These are phyloP conservation scores for Alloteropsis semialata DNA, from an alignment of 176 grass and related monocot species.

Conservation along the genomic window DNA sequence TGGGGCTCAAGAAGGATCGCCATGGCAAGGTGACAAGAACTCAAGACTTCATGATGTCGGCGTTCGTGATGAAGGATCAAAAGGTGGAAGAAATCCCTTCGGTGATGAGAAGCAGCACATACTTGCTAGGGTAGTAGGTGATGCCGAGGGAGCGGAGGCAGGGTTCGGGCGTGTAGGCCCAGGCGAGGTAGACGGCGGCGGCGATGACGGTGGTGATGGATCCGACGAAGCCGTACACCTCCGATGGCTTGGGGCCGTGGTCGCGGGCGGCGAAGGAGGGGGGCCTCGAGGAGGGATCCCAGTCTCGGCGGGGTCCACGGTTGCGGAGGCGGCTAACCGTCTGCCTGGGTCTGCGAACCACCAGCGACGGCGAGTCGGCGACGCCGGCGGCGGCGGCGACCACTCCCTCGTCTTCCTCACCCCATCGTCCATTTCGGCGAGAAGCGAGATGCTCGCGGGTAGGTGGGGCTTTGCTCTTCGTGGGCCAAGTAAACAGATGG, in stretches of 20 bases:
- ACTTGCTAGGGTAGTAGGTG: slow-evolving; percentile 94
- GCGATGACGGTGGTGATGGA: slow-evolving; percentile 45
- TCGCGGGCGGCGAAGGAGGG: background rate
- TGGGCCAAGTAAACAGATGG: background rate
- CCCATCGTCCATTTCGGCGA: background rate
- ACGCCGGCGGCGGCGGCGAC: background rate
- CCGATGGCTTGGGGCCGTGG: slow-evolving; percentile 15
- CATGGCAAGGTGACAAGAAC: too few relatives aligned
- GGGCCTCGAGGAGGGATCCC: background rate
- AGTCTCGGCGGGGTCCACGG: background rate
- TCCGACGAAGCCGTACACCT: background rate
- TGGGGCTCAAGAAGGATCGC: too few relatives aligned
- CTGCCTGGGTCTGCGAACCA: slow-evolving; percentile 68
- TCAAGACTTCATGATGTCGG: too few relatives aligned
- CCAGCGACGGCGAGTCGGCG: slow-evolving; percentile 57
- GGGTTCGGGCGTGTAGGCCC: slow-evolving; percentile 61
- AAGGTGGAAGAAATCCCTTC: too few relatives aligned
- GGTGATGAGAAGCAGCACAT: too few relatives aligned
- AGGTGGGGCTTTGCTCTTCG: background rate
- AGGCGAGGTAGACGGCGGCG: slow-evolving; percentile 60
- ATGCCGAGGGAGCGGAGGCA: slow-evolving; percentile 35
- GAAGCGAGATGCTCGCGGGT: background rate
- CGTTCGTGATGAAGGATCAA: too few relatives aligned
- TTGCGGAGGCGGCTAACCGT: slow-evolving; percentile 69
- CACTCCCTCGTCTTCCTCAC: slow-evolving; percentile 12